Evolutionary conservation across 495 filamentous ascomycete genomes (phyloP), one percentile per base, ranked within the genome.

Genomic region (Neurospora sublineolata): DNA sequence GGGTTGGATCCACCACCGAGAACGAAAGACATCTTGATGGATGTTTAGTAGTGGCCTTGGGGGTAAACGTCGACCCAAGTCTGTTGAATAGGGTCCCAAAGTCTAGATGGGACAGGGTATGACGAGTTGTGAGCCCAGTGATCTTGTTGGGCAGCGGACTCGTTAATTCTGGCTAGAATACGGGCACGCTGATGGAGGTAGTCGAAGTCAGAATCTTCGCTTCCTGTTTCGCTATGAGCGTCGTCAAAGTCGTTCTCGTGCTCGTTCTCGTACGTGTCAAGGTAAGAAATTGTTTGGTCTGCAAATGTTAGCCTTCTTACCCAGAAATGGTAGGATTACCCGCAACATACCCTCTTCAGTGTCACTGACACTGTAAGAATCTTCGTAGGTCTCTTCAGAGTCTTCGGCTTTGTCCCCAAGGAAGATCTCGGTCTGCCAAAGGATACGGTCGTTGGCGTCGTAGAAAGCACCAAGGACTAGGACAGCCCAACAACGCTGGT

Each of bases 391-490:
- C 52, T 64, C 52, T 33, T 64, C 52, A 64, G 52, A 64, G 27
- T 33, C 52, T 33, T 64, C 23, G 14, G 52, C 12, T 36, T 33
- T 64, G 27, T 30, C 52, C 1, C 52, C 52, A 30, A 64, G 27
- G 27, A 64, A 72, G 23, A 67, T 27, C 36, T 71, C 36, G 11
- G n/a, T 38, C 23, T 38, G 46, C 68, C 38, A 40, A 44, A 20
- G 46, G 11, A 20, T 69, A 44, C 33, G 16, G 37, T n/a, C 60
- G 41, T 38, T 16, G 23, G 37, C 68, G 30, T 70, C 52, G 64
- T 46, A 71, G 20, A 78, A 14, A 18, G 76, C 77, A 1, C 75
- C 80, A 30, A 80, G 68, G 23, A 77, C 71, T 16, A 82, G 52
- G 68, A 76, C 77, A 52, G 77, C 79, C 78, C 77, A 81, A 36